These are phyloP conservation scores for Chaetomium sp. DNA, from an alignment of 2,329 filamentous ascomycete species.

Conservation along the genomic window DNA sequence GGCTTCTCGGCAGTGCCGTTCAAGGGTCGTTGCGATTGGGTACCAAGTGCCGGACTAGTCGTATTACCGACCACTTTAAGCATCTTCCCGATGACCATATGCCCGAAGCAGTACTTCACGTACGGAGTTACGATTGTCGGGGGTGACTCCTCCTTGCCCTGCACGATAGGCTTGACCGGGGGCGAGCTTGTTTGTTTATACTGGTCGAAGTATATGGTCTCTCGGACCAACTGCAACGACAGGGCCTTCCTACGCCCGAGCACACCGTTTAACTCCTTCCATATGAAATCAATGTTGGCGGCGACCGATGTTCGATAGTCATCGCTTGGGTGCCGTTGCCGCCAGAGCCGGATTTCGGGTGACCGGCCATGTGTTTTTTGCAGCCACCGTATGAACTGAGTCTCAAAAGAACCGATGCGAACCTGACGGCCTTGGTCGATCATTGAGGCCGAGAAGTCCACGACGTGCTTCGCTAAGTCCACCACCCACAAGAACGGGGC, in stretches of 20 bases:
- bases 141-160: constrained; percentile 22
- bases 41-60: no score
- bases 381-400: constrained; percentile 62
- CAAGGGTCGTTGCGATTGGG: not conserved
- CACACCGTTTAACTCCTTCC: constrained; percentile 62
- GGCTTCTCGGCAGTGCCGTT: not conserved
- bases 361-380: constrained; percentile 46
- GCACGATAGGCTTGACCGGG: constrained; percentile 10
- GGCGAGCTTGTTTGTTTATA: constrained; percentile 35
- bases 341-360: constrained; percentile 57
- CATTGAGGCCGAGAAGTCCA: constrained; percentile 62
- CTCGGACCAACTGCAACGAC: constrained; percentile 52
- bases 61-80: constrained; percentile 40
- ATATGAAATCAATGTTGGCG: constrained; percentile 64
- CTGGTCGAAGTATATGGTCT: constrained; percentile 46
- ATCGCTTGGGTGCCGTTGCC: constrained; percentile 44
- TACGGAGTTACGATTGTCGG: constrained; percentile 72
- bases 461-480: constrained; percentile 68
- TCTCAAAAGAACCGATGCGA: constrained; percentile 58
- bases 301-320: constrained; percentile 67
- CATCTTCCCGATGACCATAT: constrained; percentile 60
- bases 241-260: constrained; percentile 38
- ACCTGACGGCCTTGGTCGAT: constrained; percentile 43
- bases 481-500: constrained; percentile 70
- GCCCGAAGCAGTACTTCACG: constrained; percentile 63